Evolutionary conservation across 345 rosid species (phyloP), one percentile per base, ranked within the genome.

Genomic region (Capsella bursapastoris): DNA sequence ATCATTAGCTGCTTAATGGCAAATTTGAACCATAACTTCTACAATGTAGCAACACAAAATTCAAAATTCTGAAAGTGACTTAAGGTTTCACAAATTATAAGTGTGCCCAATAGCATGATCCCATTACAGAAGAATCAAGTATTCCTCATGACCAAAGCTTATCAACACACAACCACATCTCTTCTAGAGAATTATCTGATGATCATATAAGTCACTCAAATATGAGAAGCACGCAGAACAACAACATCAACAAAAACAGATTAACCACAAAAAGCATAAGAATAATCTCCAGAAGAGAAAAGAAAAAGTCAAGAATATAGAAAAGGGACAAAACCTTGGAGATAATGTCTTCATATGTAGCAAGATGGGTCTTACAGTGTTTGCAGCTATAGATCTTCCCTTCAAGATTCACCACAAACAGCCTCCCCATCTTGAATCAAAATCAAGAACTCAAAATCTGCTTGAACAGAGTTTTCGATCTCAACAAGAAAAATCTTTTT

Each of bases 321-420:
- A 34, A 37, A 45, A 51, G 56, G 47, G 18, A 27, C 49, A 45
- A 61, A 79, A 79, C 99, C 98, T 82, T 95, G 43, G 99, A 95
- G 71, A 86, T 76, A 81, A 95, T 82, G 79, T 95, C 90, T 32
- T 90, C 90, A 32, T 8, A 78, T 8, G 88, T 78, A 75, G 98
- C 98, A 71, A 95, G 96, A 76, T 87, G 96, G 76, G 96, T 90
- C 81, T 79, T 84, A 81, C 99, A 95, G 89, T 95, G 91, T 79
- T 89, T 89, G 84, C 99, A 95, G 75, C 86, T 88, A 70, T 95
- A 95, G 86, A 87, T 81, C 89, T 79, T 90, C 73, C 99, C 97
- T 83, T 95, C 96, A 6, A 95, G 97, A 79, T 66, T 78, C 83
- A 89, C 96, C 76, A 86, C 81, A 81, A 90, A 95, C 73, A 95